Evolutionary conservation across 495 filamentous ascomycete species (phyloP), one percentile per base, ranked within the genome.

Genomic region (Symbiotaphrina buchneri): DNA sequence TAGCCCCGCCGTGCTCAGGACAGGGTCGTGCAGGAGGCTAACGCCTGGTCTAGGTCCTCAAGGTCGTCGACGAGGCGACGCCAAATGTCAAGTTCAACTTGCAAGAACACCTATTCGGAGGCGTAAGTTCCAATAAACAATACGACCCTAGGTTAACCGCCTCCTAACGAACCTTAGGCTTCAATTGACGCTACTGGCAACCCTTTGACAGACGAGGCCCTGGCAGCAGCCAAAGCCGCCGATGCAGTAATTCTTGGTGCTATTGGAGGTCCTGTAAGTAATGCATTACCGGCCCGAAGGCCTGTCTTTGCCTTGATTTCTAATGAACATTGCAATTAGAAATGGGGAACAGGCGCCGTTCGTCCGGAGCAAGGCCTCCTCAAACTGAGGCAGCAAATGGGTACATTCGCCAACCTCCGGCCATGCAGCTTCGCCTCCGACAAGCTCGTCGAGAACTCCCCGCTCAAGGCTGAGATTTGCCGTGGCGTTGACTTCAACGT

Each of bases 381-480:
- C 32, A 66, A 62, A 40, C 78, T 97, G 27, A 82, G 87, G 59
- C 94, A 91, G 52, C 75, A 92, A 51, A 75, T 97, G 63, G 60
- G 63, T 46, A 79, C 87, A 41, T 97, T 87, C 57, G 87, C 85
- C 41, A 97, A 97, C 67, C 75, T 97, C 28, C 82, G 87, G 3
- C 87, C 87, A 4, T 97, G 87, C 69, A 84, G 73, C 65, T 97
- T 97, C 61, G 80, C 85, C 23, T 80, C 84, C 17, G 77, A 85
- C 33, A 66, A 71, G 19, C 78, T 97, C 27, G 70, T 92, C 54
- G 70, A 82, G 24, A 63, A 58, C 55, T 94, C 85, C 7, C 87
- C 87, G 0, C 70, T 97, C 30, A 91, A 90, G 51, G 74, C 75
- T 30, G 63, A 74, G 4, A 63, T 97, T 28, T 90, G 79, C 64